A percentile compares a stretch with the other conserved stretches of the same genome.
Evolutionary conservation across 108 stramenopile species (phyloP).

Genomic region (Cyclotella choctawhatcheeana): DNA sequence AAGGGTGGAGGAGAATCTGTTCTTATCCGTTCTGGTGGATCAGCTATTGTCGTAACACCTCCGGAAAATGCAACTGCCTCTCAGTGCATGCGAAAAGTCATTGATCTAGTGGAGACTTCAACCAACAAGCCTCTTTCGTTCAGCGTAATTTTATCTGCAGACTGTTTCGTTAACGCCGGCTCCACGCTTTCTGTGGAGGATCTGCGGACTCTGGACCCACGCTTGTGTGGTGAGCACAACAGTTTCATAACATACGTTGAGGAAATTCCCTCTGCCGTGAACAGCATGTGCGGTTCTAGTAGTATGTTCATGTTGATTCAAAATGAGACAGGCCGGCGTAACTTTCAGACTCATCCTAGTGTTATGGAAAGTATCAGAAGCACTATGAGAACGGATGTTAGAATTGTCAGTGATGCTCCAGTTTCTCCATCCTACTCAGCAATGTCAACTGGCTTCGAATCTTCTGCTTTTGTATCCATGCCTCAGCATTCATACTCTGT

Average conservation of each 20-base stretch:
- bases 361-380: constrained; percentile 49
- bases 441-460: constrained; percentile 15
- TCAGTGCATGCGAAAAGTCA: constrained; percentile 62
- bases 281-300: constrained; percentile 57
- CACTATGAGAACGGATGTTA: constrained; percentile 41
- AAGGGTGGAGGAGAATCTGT: constrained; percentile 55
- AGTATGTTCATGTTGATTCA: constrained; percentile 76
- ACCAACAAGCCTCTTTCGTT: constrained; percentile 72
- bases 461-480: constrained; percentile 40
- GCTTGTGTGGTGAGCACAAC: constrained; percentile 57
- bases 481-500: constrained; percentile 45
- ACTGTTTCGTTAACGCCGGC: constrained; percentile 65
- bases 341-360: constrained; percentile 45
- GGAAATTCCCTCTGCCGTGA: constrained; percentile 57
- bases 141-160: constrained; percentile 63
- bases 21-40: constrained; percentile 52
- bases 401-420: constrained; percentile 22
- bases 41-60: constrained; percentile 64
- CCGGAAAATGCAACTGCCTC: constrained; percentile 80
- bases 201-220: constrained; percentile 65
- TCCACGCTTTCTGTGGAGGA: constrained; percentile 53
- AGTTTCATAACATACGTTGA: constrained; percentile 56
- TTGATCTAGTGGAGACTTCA: constrained; percentile 60
- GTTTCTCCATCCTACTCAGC: constrained; percentile 29
- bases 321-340: constrained; percentile 57